Evolutionary conservation across 2,329 filamentous ascomycete genomes (phyloP).

Genomic region (Aspergillus pseudoglaucus): DNA sequence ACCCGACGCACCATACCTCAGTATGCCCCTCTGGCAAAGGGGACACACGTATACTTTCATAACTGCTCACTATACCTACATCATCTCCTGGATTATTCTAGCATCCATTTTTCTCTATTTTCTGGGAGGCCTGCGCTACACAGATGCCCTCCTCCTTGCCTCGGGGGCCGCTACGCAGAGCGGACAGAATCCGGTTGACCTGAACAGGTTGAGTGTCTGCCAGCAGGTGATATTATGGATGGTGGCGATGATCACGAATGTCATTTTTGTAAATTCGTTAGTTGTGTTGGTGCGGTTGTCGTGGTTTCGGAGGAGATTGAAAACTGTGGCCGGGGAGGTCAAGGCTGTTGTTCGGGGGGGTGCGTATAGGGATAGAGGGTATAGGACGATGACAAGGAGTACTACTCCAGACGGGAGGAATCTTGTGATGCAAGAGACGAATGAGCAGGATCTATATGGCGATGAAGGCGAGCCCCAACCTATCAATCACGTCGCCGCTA

Average conservation of each 20-base stretch:
- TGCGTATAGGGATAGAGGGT: neutral
- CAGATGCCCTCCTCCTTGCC: constrained; percentile 80
- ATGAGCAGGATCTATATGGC: neutral
- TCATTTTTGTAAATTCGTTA: constrained; percentile 71
- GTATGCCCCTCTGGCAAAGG: neutral
- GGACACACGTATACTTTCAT: neutral
- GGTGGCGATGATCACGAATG: constrained; percentile 66
- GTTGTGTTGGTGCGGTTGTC: constrained; percentile 87
- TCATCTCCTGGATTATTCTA: constrained; percentile 64
- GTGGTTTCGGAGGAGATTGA: constrained; percentile 94
- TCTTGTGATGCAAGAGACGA: too few relatives aligned
- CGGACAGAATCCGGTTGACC: constrained; percentile 68
- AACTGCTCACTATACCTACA: constrained; percentile 56
- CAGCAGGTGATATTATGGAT: constrained; percentile 67
- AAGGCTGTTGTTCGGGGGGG: constrained; percentile 49
- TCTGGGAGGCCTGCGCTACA: constrained; percentile 59
- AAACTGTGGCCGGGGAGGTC: constrained; percentile 67
- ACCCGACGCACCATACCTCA: neutral
- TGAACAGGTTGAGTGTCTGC: constrained; percentile 60
- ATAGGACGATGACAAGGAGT: neutral
- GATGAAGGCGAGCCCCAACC: constrained; percentile 9
- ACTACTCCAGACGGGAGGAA: too few relatives aligned
- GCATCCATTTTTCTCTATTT: constrained; percentile 67
- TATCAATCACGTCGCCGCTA: constrained; percentile 6
- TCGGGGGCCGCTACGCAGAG: constrained; percentile 81